These are phyloP conservation scores for Helotiales sp. DNA, from an alignment of 2,329 filamentous ascomycete genomes.

Conservation along the genomic window DNA sequence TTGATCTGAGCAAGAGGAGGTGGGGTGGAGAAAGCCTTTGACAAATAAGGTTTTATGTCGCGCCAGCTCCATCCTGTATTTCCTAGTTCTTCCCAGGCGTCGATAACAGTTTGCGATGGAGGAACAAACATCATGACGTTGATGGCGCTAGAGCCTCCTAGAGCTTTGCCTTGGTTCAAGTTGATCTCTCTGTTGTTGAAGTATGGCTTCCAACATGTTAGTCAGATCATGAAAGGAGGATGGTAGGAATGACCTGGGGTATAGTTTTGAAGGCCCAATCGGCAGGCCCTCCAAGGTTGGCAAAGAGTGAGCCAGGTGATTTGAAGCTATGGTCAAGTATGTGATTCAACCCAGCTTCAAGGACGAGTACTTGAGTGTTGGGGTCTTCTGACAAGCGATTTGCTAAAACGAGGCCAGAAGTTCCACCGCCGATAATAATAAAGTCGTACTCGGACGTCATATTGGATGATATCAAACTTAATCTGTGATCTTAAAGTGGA, in stretches of 20 bases:
- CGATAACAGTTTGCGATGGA: constrained; percentile 32
- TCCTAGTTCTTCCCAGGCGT: constrained; percentile 41
- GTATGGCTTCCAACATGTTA: not conserved
- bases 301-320: constrained; percentile 34
- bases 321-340: constrained; percentile 35
- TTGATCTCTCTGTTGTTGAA: constrained; percentile 32
- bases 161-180: constrained; percentile 35
- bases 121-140: constrained; percentile 36
- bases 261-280: constrained; percentile 4
- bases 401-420: constrained; percentile 42
- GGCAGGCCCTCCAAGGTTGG: not conserved
- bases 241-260: not conserved
- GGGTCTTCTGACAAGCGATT: constrained; percentile 40
- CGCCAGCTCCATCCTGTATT: constrained; percentile 42
- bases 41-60: constrained; percentile 38
- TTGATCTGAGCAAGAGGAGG: not conserved
- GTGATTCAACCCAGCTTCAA: constrained; percentile 42
- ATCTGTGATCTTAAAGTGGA: not conserved
- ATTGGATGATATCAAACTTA: not conserved
- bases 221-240: too few relatives aligned
- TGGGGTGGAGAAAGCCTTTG: not conserved
- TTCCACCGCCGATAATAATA: constrained; percentile 44
- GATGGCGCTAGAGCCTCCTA: constrained; percentile 38
- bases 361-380: constrained; percentile 37
- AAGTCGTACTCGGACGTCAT: constrained; percentile 34